phyloP scores from a whole-genome alignment of 768 basidiomycete genomes.

The Boletus subparvulus region DNA sequence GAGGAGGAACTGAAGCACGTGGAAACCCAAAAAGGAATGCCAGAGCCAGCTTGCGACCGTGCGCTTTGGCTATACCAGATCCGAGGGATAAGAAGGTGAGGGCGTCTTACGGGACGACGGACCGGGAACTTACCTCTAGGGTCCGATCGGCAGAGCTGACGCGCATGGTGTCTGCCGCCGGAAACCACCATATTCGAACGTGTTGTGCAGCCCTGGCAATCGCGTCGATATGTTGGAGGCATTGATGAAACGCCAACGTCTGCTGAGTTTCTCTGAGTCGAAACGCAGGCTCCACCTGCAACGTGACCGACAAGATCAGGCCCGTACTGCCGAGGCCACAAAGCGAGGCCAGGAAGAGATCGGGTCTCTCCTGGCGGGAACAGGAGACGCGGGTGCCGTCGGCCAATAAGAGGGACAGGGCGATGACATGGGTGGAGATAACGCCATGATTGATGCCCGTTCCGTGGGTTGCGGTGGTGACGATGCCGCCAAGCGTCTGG shows the following conservation, averaged over 20 bases:
- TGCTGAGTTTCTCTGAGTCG: slow-evolving; percentile 72
- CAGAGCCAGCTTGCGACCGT: slow-evolving; percentile 63
- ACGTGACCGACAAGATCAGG: slow-evolving; percentile 72
- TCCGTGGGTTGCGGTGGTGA: slow-evolving; percentile 95
- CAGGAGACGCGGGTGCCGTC: slow-evolving; percentile 69
- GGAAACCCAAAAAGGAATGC: slow-evolving; percentile 71
- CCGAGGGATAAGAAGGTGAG: slow-evolving; percentile 9
- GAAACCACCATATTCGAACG: slow-evolving; percentile 96
- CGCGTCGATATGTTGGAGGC: slow-evolving; percentile 53
- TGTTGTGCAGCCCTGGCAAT: slow-evolving; percentile 73
- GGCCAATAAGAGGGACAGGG: slow-evolving; percentile 74
- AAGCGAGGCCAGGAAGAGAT: slow-evolving; percentile 85
- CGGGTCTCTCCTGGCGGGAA: slow-evolving; percentile 58
- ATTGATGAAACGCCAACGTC: slow-evolving; percentile 60
- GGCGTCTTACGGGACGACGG: slow-evolving; percentile 9
- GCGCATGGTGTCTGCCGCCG: slow-evolving; percentile 68
- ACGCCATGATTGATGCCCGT: slow-evolving; percentile 78
- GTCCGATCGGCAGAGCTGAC: slow-evolving; percentile 77
- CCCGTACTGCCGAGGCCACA: slow-evolving; percentile 93
- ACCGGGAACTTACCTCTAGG: slow-evolving; percentile 55
- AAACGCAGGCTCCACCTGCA: slow-evolving; percentile 82
- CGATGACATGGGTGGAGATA: slow-evolving; percentile 77
- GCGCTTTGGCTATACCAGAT: slow-evolving; percentile 45
- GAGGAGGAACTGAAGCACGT: slow-evolving; percentile 80
- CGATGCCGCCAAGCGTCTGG: slow-evolving; percentile 88